Evolutionary conservation across 164 flowering plant species (phyloP), one percentile per base, ranked within the genome.

Genomic region (Vitis riparia): DNA sequence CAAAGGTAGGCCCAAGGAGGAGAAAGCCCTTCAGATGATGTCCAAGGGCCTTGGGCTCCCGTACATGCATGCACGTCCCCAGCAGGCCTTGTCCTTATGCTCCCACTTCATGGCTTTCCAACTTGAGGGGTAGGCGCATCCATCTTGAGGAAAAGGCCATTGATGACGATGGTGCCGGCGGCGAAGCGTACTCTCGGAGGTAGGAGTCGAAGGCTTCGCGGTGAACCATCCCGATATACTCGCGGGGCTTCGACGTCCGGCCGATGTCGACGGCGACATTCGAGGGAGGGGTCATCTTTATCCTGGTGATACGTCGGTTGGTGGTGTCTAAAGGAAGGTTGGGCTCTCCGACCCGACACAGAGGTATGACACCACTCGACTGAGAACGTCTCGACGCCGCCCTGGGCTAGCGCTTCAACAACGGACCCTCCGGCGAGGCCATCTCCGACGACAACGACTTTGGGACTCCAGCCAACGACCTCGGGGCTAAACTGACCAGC

Each of bases 221-320:
- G 51, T 97, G 86, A 5, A 94, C 93, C 99, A 94, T 94, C 3
- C 97, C 97, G 50, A 17, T 17, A 17, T 17, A 17, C 17, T 17
- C 17, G 17, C 17, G 17, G 17, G 17, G 17, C 17, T 0, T 17
- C 17, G 17, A 17, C 17, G 17, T 17, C 1, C 17, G 17, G 17
- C 17, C 17, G 17, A 17, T 17, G 17, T 17, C 17, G 17, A 17
- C 17, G 17, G 17, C 17, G 17, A 17, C 17, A 17, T 17, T 17
- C 17, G 92, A 92, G 77, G 92, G 91, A 86, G 92, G 97, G 74
- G 92, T 92, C 97, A 94, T 94, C 88, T 94, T 94, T 97, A 94
- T 94, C 77, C 88, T 92, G 9, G 98, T 94, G 11, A 94, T 97
- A 1, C 81, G 44, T 11, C 98, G 86, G 83, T 94, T 97, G 69